Conservation (phyloP, 495 filamentous ascomycete species). For the Tricharina praecox region DNA sequence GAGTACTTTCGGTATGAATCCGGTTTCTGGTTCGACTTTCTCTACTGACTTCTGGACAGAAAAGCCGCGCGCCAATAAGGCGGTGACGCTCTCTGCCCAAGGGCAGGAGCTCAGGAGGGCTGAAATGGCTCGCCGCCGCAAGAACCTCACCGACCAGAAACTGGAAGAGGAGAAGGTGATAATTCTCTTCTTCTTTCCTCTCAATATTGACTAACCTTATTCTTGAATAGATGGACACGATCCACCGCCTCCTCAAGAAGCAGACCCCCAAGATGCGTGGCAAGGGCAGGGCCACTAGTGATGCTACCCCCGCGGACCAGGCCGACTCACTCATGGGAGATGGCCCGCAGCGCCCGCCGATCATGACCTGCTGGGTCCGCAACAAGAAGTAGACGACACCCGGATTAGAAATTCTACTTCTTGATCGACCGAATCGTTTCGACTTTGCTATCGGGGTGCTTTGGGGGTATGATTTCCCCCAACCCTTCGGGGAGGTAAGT, state of each 20-base stretch:
- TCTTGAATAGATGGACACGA: slow-evolving; percentile 69
- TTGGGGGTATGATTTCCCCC: too few species aligned
- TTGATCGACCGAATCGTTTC: too few species aligned
- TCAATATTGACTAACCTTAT: not conserved
- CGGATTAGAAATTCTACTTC: too few species aligned
- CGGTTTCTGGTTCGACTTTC: too few species aligned
- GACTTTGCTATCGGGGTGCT: too few species aligned
- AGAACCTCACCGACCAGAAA: slow-evolving; percentile 90
- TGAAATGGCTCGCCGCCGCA: slow-evolving; percentile 87
- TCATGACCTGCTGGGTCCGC: slow-evolving; percentile 63
- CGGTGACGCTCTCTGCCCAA: slow-evolving; percentile 54
- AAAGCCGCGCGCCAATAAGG: slow-evolving; percentile 18
- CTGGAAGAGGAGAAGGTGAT: slow-evolving; percentile 94
- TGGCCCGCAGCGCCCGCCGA: slow-evolving; percentile 37
- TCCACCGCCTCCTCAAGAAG: slow-evolving; percentile 90
- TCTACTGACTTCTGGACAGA: slow-evolving; percentile 10
- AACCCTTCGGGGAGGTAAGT: too few species aligned
- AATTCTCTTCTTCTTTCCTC: not conserved
- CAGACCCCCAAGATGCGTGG: slow-evolving; percentile 74
- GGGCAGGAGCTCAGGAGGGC: slow-evolving; percentile 87
- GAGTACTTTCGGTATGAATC: slow-evolving; percentile 47
- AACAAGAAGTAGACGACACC: too few species aligned
- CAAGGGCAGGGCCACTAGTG: slow-evolving; percentile 31
- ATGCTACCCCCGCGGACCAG: slow-evolving; percentile 37
- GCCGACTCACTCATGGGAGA: slow-evolving; percentile 30